A percentile compares a stretch with the other conserved stretches of the same genome.
These are phyloP conservation scores for Salvia hispanica DNA, from an alignment of 257 asterid species.

Conservation along the genomic window DNA sequence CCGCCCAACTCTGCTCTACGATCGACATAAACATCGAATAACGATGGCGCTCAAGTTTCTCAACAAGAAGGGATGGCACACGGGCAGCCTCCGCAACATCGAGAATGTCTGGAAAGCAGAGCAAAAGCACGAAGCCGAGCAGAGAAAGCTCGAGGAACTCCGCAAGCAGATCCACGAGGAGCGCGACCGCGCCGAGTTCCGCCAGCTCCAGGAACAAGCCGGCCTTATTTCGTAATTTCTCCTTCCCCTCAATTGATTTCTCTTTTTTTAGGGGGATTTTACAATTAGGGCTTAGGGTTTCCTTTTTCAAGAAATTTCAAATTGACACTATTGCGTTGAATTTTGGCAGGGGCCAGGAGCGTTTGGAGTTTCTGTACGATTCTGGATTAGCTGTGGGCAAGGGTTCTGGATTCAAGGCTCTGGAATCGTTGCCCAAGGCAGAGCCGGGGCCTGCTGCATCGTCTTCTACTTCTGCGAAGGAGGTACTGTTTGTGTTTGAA, in stretches of 20 bases:
- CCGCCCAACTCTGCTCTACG: conserved; percentile 24
- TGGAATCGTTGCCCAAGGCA: conserved; percentile 63
- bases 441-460: conserved; percentile 54
- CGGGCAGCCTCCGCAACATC: conserved; percentile 94
- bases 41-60: conserved; percentile 85
- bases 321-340: neutral
- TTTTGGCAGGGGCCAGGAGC: conserved; percentile 73
- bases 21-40: conserved; percentile 9
- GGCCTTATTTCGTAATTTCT: conserved; percentile 75
- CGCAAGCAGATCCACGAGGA: conserved; percentile 93
- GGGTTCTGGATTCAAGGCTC: conserved; percentile 74
- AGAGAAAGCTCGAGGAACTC: conserved; percentile 90
- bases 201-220: conserved; percentile 89
- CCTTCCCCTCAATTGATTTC: conserved; percentile 3
- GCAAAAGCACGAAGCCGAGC: conserved; percentile 95
- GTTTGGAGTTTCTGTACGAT: conserved; percentile 88
- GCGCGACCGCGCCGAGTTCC: conserved; percentile 88
- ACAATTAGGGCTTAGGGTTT: conserved; percentile 30
- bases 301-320: neutral
- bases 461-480: conserved; percentile 60
- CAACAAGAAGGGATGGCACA: conserved; percentile 99
- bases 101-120: conserved; percentile 99
- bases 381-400: conserved; percentile 96
- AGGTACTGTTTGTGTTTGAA: conserved; percentile 40
- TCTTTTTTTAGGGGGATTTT: conserved; percentile 2